Conservation (phyloP, 257 asterid genomes). For the Solanum neorickii region DNA sequence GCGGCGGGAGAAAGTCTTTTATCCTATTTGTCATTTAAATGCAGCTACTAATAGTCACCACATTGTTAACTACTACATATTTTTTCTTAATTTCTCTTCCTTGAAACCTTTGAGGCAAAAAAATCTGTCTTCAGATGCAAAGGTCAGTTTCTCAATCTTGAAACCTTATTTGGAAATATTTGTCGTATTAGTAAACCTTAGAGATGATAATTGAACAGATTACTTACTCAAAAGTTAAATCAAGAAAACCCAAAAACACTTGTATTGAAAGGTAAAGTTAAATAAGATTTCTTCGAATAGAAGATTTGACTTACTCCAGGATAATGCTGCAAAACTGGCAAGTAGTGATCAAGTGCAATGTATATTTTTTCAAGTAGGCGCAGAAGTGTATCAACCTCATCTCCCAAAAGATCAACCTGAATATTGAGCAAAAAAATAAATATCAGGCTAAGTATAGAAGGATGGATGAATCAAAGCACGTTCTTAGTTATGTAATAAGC, state of each 20-base stretch:
- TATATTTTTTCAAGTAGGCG: constrained; percentile 68
- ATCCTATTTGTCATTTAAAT: background rate
- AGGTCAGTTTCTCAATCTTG: background rate
- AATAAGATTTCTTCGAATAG: background rate
- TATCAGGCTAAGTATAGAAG: background rate
- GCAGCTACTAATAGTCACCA: background rate
- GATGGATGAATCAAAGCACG: background rate
- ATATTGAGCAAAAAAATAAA: background rate
- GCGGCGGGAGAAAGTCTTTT: background rate
- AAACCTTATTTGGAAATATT: background rate
- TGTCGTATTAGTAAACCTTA: background rate
- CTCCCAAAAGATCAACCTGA: constrained; percentile 97
- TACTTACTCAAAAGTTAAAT: background rate
- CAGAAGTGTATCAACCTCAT: constrained; percentile 73
- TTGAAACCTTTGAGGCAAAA: background rate
- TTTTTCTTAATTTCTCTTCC: background rate
- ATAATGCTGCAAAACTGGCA: constrained; percentile 80
- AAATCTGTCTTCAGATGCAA: background rate
- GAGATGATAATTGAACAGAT: background rate
- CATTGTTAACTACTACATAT: background rate
- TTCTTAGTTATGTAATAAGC: background rate
- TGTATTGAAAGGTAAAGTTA: background rate
- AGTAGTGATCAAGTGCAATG: constrained; percentile 74
- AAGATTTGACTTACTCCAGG: constrained; percentile 61
- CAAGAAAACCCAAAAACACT: background rate